Evolutionary conservation across 306 rosid genomes (phyloP), one percentile per base, ranked within the genome.

Genomic region (Canavalia gladiata): DNA sequence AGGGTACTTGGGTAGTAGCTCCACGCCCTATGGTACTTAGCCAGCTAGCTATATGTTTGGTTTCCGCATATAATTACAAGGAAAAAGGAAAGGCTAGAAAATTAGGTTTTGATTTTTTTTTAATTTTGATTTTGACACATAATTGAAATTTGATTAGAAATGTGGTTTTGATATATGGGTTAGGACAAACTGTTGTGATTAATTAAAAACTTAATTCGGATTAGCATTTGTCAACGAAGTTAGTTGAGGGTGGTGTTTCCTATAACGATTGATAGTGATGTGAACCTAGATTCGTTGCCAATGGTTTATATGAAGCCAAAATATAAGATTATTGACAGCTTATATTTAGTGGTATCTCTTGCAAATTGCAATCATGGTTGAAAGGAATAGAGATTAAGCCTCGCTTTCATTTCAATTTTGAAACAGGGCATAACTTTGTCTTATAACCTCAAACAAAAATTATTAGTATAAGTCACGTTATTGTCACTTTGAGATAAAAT

Each of bases 241-340:
- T 68, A 6, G 64, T 60, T 51, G 66, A n/a, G 68, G 69, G 31
- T 67, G 30, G 3, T 59, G 86, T 71, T 4, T 70, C 74, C 62
- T 52, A 62, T 13, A 62, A 25, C 43, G 60, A 70, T 63, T 77
- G 79, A 70, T 70, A 18, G 75, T 54, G 86, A 83, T 71, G 70
- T 37, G 39, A 69, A 68, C 11, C 35, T 57, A 46, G 51, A 77
- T 65, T 60, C 45, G 4, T 35, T 41, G 49, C 49, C 66, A 75
- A 50, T 49, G 73, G 67, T 42, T 75, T 47, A 50, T 25, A 55
- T 67, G 65, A 56, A 39, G 56, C 69, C 55, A 67, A 68, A 66
- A 56, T 13, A 46, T 34, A 34, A 25, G 35, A 56, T 9, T 28
- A 28, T 46, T 82, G 29, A 75, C 39, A 31, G 50, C 7, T 18